Percentiles rank a stretch among this genome's conserved stretches.
phyloP scores from a whole-genome alignment of 352 stramenopile species.

The Peronospora belbahrii region DNA sequence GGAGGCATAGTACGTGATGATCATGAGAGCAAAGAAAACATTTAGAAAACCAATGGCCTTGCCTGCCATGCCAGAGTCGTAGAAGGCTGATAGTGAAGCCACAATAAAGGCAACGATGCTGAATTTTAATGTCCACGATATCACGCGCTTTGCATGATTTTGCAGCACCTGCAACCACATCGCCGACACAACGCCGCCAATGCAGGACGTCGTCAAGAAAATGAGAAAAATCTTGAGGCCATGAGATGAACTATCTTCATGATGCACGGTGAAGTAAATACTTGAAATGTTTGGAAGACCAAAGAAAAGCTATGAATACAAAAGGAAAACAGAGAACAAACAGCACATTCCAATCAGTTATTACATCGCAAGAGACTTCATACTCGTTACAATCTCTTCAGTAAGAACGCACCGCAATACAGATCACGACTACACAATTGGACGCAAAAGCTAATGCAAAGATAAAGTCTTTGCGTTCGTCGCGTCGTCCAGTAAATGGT shows the following conservation, averaged over 20 bases:
- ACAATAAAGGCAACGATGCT: slow-evolving; percentile 53
- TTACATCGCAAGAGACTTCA: too few relatives aligned
- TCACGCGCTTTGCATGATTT: slow-evolving; percentile 57
- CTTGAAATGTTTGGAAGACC: slow-evolving; percentile 66
- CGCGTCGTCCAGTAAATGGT: slow-evolving; percentile 18
- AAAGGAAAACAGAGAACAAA: slow-evolving; percentile 4
- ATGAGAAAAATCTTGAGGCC: slow-evolving; percentile 67
- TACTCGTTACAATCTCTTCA: too few relatives aligned
- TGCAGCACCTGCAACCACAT: slow-evolving; percentile 76
- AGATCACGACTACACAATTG: slow-evolving; percentile 46
- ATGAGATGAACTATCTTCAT: slow-evolving; percentile 49
- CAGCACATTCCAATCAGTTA: too few relatives aligned
- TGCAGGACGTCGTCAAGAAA: slow-evolving; percentile 52
- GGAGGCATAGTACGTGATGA: slow-evolving; percentile 59
- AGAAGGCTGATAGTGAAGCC: slow-evolving; percentile 47
- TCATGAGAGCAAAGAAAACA: slow-evolving; percentile 57
- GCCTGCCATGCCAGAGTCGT: slow-evolving; percentile 63
- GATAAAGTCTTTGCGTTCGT: slow-evolving; percentile 55
- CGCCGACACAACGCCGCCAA: slow-evolving; percentile 58
- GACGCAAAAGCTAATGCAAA: slow-evolving; percentile 58
- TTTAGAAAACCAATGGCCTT: slow-evolving; percentile 79
- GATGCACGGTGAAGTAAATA: slow-evolving; percentile 76
- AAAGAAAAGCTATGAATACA: slow-evolving; percentile 42
- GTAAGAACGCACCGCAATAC: slow-evolving; percentile 44
- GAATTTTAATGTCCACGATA: slow-evolving; percentile 57